These are phyloP conservation scores for Acanthamoeba lenticulata DNA, from an alignment of 208 protist species.

Conservation along the genomic window DNA sequence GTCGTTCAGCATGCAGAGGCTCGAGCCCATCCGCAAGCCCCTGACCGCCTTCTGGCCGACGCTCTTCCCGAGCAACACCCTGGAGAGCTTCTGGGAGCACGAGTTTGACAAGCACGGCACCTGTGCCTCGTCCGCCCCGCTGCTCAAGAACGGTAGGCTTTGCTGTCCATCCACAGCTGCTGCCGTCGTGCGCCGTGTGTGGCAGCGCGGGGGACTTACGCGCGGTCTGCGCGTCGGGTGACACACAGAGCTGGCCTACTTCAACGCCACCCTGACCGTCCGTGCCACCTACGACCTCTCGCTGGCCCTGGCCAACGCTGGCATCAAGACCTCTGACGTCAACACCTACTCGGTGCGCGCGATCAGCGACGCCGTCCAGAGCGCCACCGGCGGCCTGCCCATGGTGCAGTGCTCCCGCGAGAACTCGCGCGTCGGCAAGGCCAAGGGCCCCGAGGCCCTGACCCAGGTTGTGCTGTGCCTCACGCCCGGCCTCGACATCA, in stretches of 20 bases:
- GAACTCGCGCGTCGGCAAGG: background rate
- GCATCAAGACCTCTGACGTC: background rate
- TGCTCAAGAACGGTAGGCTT: background rate
- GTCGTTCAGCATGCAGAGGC: conserved; percentile 16
- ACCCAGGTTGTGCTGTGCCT: conserved; percentile 11
- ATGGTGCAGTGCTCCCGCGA: conserved; percentile 30
- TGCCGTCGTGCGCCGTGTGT: background rate
- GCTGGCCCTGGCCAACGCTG: background rate
- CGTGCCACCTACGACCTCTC: conserved; percentile 18
- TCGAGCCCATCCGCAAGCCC: conserved; percentile 33
- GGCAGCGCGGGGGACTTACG: background rate
- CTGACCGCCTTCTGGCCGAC: conserved; percentile 59
- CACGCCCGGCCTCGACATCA: background rate
- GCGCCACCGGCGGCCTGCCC: conserved; percentile 16
- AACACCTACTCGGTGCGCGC: conserved; percentile 45
- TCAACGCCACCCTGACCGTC: conserved; percentile 34
- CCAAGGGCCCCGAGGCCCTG: background rate
- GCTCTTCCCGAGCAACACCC: conserved; percentile 20
- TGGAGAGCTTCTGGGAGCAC: conserved; percentile 68
- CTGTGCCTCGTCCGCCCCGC: conserved; percentile 18
- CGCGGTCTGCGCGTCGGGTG: background rate
- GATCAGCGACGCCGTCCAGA: background rate
- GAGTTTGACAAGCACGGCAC: conserved; percentile 67
- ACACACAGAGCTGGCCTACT: conserved; percentile 53
- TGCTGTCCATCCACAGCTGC: background rate